Percentiles rank a stretch among this genome's conserved stretches.
phyloP scores from a whole-genome alignment of 192 early-diverging fungal genomes.

The Podila minutissima region DNA sequence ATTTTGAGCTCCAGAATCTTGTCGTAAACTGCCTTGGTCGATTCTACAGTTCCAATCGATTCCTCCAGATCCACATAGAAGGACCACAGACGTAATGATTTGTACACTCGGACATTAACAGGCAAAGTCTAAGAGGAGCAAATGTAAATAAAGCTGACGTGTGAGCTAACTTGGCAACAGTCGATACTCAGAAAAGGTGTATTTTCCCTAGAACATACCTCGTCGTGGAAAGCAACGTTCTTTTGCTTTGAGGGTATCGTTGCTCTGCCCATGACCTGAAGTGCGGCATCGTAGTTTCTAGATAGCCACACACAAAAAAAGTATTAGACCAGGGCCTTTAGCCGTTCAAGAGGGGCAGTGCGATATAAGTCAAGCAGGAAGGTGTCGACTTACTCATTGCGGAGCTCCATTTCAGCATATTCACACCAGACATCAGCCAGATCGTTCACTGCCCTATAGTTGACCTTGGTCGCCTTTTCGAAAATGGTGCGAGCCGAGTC shows the following conservation, averaged over 20 bases:
- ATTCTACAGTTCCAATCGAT: constrained; percentile 82
- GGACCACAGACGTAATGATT: constrained; percentile 89
- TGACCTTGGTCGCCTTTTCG: constrained; percentile 85
- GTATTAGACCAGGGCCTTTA: not conserved
- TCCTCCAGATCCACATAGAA: constrained; percentile 97
- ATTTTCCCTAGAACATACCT: constrained; percentile 40
- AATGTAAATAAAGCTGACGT: not conserved
- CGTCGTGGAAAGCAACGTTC: constrained; percentile 82
- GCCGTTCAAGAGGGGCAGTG: not conserved
- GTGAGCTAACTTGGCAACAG: not conserved
- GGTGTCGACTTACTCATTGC: constrained; percentile 52
- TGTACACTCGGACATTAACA: constrained; percentile 85
- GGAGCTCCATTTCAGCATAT: constrained; percentile 91
- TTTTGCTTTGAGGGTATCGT: constrained; percentile 71
- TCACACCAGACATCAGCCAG: constrained; percentile 90
- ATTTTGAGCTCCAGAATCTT: constrained; percentile 93
- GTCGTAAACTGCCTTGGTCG: constrained; percentile 88
- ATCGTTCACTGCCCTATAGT: constrained; percentile 82
- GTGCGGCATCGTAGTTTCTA: constrained; percentile 71
- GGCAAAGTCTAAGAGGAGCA: constrained; percentile 56
- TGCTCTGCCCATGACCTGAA: constrained; percentile 86
- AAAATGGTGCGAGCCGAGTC: constrained; percentile 80
- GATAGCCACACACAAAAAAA: not conserved
- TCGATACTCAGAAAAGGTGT: not conserved
- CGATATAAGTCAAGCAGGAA: not conserved